Percentiles rank a stretch among this genome's conserved stretches.
phyloP scores from a whole-genome alignment of 2,329 filamentous ascomycete species.

The Incumbomyces lentus region DNA sequence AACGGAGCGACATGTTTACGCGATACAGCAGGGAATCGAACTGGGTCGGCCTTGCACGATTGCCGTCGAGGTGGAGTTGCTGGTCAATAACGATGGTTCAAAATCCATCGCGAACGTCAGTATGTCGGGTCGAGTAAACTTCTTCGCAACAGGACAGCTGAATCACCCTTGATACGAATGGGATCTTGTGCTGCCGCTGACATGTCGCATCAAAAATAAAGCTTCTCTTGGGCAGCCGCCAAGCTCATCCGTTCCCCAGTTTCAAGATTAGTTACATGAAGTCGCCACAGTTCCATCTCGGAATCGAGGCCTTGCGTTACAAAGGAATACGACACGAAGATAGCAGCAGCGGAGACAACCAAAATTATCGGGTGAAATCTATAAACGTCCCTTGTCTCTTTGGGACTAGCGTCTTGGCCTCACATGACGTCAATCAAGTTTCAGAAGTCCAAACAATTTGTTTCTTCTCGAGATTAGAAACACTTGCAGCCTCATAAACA shows the following conservation, averaged over 20 bases:
- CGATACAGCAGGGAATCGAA: constrained; percentile 56
- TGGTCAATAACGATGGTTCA: constrained; percentile 33
- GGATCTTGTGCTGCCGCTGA: background rate
- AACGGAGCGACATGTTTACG: constrained; percentile 33
- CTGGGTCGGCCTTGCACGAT: constrained; percentile 47
- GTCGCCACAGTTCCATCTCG: background rate
- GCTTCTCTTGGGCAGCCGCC: too few relatives aligned
- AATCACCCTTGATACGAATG: background rate
- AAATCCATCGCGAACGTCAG: constrained; percentile 34
- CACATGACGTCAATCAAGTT: constrained; percentile 1
- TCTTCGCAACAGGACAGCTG: constrained; percentile 34
- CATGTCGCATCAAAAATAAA: too few relatives aligned
- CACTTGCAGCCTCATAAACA: constrained; percentile 1
- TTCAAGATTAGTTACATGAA: too few relatives aligned
- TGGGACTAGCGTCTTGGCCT: background rate
- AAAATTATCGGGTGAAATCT: too few relatives aligned
- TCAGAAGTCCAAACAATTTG: background rate
- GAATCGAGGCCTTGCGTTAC: background rate
- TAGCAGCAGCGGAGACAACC: too few relatives aligned
- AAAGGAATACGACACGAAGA: background rate
- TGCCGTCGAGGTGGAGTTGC: constrained; percentile 31
- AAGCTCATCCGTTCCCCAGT: too few relatives aligned
- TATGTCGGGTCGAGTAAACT: constrained; percentile 36
- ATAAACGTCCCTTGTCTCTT: too few relatives aligned
- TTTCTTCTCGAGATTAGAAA: constrained; percentile 1